A percentile compares a stretch with the other conserved stretches of the same genome.
Conservation (phyloP, 177 flowering plant genomes). For the Vitis hybrid region DNA sequence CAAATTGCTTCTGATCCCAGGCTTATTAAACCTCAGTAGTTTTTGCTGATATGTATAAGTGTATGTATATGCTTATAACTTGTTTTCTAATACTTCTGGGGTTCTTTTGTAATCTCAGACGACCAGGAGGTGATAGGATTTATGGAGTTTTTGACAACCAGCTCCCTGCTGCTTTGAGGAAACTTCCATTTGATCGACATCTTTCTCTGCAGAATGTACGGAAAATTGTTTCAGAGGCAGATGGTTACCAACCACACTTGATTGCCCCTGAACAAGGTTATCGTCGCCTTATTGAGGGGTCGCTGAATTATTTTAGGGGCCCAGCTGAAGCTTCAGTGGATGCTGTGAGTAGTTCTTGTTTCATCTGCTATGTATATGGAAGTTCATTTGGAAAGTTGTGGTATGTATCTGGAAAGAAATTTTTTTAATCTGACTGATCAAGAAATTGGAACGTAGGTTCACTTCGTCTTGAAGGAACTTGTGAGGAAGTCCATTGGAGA, state of each 20-base stretch:
- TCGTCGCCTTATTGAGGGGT: constrained; percentile 48
- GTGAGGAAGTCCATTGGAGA: constrained; percentile 54
- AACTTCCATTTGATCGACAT: constrained; percentile 59
- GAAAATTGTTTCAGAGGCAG: constrained; percentile 52
- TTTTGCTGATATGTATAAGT: too few species aligned
- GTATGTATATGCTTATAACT: too few species aligned
- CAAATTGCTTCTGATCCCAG: too few species aligned
- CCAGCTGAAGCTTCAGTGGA: constrained; percentile 67
- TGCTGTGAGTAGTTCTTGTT: constrained; percentile 36
- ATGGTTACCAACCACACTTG: constrained; percentile 62
- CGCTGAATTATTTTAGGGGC: constrained; percentile 49
- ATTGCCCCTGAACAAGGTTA: constrained; percentile 70
- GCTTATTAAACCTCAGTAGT: too few species aligned
- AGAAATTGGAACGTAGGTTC: constrained; percentile 36
- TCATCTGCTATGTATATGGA: neutral
- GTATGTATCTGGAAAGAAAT: neutral
- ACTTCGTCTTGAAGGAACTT: constrained; percentile 53
- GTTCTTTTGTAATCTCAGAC: constrained; percentile 24
- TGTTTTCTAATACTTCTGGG: neutral
- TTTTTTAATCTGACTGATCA: neutral
- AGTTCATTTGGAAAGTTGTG: neutral
- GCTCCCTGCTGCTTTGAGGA: constrained; percentile 59
- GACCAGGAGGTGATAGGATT: constrained; percentile 61
- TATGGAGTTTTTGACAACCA: constrained; percentile 60
- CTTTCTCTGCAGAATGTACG: constrained; percentile 49